A percentile compares a stretch with the other conserved stretches of the same genome.
Conservation (phyloP, 1,139 yeast species). For the Meyerozyma sp. region DNA sequence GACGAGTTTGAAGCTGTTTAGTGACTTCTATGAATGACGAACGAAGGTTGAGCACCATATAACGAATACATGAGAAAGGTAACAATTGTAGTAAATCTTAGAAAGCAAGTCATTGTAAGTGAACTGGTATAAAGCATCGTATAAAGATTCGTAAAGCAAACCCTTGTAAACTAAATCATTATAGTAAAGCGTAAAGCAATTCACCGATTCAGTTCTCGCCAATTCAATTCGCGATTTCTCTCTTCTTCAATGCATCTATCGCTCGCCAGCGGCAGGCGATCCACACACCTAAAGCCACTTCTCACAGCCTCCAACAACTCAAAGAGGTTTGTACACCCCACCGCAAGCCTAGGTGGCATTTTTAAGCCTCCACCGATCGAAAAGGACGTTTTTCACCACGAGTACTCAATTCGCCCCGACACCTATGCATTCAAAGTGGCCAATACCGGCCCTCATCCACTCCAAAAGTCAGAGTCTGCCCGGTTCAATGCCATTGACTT, state of each 20-base stretch:
- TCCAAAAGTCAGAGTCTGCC: slow-evolving; percentile 17
- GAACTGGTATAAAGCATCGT: no score
- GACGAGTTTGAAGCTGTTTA: slow-evolving; percentile 34
- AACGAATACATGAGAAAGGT: no score
- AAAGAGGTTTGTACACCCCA: background rate
- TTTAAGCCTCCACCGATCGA: slow-evolving; percentile 5
- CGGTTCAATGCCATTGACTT: slow-evolving; percentile 30
- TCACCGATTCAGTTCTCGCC: no score
- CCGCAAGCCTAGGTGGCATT: background rate
- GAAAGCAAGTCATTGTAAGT: no score
- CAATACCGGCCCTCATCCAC: slow-evolving; percentile 19
- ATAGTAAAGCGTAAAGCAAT: no score
- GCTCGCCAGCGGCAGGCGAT: background rate
- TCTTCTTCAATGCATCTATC: background rate
- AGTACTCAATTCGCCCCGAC: slow-evolving; percentile 45
- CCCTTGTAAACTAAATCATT: no score
- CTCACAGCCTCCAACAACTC: background rate
- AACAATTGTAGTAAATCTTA: no score
- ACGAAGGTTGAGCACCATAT: no score
- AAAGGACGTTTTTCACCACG: slow-evolving; percentile 32
- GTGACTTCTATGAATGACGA: no score
- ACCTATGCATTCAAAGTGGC: slow-evolving; percentile 43
- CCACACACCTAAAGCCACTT: background rate
- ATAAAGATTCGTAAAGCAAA: no score
- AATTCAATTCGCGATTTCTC: background rate